Evolutionary conservation across 805 yeast species (phyloP).

Genomic region (Barnettozyma populi): DNA sequence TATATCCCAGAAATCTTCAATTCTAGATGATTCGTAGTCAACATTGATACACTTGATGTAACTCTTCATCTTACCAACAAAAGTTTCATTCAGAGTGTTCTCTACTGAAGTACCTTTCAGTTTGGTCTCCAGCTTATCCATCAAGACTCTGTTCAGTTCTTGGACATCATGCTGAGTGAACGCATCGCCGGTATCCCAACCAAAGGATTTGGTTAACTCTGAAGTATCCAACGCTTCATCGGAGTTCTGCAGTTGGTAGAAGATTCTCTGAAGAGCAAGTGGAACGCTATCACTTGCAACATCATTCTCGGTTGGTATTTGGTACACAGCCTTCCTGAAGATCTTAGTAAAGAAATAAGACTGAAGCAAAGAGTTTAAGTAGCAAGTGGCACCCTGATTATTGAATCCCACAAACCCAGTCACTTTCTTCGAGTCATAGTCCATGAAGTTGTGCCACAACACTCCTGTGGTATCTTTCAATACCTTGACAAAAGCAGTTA

Average conservation of each 20-base stretch:
- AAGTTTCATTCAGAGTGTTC: constrained; percentile 68
- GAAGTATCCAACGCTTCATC: constrained; percentile 73
- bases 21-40: constrained; percentile 85
- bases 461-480: constrained; percentile 91
- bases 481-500: constrained; percentile 72
- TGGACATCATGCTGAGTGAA: constrained; percentile 98
- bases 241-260: constrained; percentile 73
- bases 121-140: constrained; percentile 87
- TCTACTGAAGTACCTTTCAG: constrained; percentile 87
- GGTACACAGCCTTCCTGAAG: constrained; percentile 81
- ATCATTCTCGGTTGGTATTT: constrained; percentile 74
- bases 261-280: constrained; percentile 79
- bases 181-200: constrained; percentile 95
- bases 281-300: constrained; percentile 58
- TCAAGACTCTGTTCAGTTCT: constrained; percentile 87
- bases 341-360: constrained; percentile 80
- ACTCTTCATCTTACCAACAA: constrained; percentile 96
- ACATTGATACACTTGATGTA: constrained; percentile 90
- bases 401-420: constrained; percentile 91
- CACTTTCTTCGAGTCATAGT: constrained; percentile 78
- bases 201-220: constrained; percentile 87
- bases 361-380: constrained; percentile 86
- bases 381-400: constrained; percentile 98
- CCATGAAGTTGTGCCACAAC: constrained; percentile 81
- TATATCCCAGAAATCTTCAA: constrained; percentile 97